Evolutionary conservation across 345 rosid genomes (phyloP).

Genomic region (Eucalyptus erythrocorys): DNA sequence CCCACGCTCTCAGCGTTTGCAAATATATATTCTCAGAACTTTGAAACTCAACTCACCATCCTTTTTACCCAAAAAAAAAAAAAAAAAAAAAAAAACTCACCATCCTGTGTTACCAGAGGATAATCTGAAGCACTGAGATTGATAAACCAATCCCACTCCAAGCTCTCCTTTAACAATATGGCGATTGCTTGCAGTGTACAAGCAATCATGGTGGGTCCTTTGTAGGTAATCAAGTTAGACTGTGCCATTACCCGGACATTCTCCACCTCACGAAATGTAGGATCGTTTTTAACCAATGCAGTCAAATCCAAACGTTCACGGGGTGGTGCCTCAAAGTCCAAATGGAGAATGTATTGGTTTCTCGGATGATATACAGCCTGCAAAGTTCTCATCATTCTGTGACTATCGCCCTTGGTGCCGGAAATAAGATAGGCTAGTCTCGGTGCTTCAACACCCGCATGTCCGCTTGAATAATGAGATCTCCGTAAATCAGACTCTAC

Average conservation of each 20-base stretch:
- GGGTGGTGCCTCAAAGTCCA: constrained; percentile 93
- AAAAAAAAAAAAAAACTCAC: no score
- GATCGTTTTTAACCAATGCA: constrained; percentile 56
- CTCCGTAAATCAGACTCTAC: constrained; percentile 51
- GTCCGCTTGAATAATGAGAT: constrained; percentile 7
- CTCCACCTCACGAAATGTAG: constrained; percentile 57
- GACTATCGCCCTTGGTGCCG: constrained; percentile 90
- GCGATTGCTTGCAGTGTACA: constrained; percentile 89
- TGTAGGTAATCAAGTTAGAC: constrained; percentile 85
- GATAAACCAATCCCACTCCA: constrained; percentile 94
- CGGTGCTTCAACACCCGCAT: constrained; percentile 33
- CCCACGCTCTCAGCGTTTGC: not conserved
- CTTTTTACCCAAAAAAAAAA: no score
- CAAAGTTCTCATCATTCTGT: constrained; percentile 87
- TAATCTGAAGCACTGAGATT: constrained; percentile 93
- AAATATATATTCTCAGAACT: not conserved
- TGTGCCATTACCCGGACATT: constrained; percentile 89
- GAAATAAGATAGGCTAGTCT: constrained; percentile 88
- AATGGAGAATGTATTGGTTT: constrained; percentile 85
- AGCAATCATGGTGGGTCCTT: constrained; percentile 94
- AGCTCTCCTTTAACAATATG: constrained; percentile 65
- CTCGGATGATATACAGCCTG: constrained; percentile 94
- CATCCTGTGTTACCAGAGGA: constrained; percentile 92
- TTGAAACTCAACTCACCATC: constrained; percentile 52
- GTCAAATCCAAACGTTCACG: constrained; percentile 75